A percentile compares a stretch with the other conserved stretches of the same genome.
These are phyloP conservation scores for Filobasidium uniguttulatum DNA, from an alignment of 1,284 basidiomycete species.

Conservation along the genomic window DNA sequence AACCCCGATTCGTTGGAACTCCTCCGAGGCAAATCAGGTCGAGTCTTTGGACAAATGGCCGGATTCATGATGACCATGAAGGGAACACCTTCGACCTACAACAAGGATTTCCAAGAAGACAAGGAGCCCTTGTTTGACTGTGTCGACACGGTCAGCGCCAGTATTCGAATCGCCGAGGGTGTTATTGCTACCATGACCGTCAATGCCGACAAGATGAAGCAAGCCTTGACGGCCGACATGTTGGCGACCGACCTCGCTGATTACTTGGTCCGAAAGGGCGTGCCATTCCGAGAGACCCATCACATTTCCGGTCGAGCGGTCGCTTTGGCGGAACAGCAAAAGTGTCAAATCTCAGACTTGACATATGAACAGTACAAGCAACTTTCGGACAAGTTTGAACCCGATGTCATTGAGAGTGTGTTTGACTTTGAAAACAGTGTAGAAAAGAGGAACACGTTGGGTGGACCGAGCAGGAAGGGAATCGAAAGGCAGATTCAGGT, in stretches of 20 bases:
- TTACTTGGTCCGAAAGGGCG: constrained; percentile 94
- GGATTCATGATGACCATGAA: constrained; percentile 97
- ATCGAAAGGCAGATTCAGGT: constrained; percentile 71
- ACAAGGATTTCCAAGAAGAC: constrained; percentile 98
- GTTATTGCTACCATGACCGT: constrained; percentile 83
- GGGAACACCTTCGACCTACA: constrained; percentile 94
- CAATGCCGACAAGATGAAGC: constrained; percentile 74
- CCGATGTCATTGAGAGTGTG: constrained; percentile 59
- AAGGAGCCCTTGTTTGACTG: constrained; percentile 95
- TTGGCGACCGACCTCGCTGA: constrained; percentile 95
- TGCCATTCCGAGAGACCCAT: constrained; percentile 94
- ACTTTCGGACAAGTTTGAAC: constrained; percentile 63
- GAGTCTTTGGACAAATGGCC: constrained; percentile 93
- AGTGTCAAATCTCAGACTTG: constrained; percentile 68
- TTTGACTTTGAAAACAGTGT: constrained; percentile 92
- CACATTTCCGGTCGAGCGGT: constrained; percentile 95
- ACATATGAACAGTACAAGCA: constrained; percentile 62
- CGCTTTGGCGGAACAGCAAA: constrained; percentile 72
- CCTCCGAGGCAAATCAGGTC: constrained; percentile 84
- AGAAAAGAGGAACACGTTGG: constrained; percentile 84
- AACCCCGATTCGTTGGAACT: constrained; percentile 95
- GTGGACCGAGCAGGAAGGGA: constrained; percentile 74
- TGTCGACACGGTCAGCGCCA: constrained; percentile 80
- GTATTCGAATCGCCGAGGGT: constrained; percentile 83
- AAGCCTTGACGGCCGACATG: constrained; percentile 87